A percentile compares a stretch with the other conserved stretches of the same genome.
Evolutionary conservation across 306 rosid species (phyloP).

Genomic region (Datisca glomerata): DNA sequence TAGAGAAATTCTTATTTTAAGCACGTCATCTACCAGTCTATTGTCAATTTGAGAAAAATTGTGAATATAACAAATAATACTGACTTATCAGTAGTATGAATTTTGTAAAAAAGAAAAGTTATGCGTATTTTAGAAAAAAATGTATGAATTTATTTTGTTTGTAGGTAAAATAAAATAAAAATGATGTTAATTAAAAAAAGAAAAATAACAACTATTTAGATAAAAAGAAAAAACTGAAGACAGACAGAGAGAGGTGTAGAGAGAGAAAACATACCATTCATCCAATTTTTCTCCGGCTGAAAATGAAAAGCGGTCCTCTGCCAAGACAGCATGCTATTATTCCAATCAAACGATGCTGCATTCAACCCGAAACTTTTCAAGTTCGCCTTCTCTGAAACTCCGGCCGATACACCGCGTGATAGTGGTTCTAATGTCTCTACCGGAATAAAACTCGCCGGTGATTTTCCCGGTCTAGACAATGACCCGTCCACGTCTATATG

Average conservation of each 20-base stretch:
- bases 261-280: slow-evolving; percentile 47
- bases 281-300: slow-evolving; percentile 88
- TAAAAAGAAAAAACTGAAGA: not conserved
- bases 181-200: no score
- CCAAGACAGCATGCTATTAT: slow-evolving; percentile 67
- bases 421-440: no score
- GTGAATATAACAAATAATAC: no score
- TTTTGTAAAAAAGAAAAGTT: no score
- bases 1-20: no score
- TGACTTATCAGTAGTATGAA: no score
- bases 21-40: no score
- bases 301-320: slow-evolving; percentile 86
- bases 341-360: slow-evolving; percentile 44
- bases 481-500: slow-evolving; percentile 1
- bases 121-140: no score
- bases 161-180: no score
- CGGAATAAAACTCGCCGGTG: slow-evolving; percentile 6
- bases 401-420: slow-evolving; percentile 51
- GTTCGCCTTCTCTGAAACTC: slow-evolving; percentile 64
- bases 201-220: not conserved
- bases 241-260: not conserved
- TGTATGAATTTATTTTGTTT: no score
- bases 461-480: not conserved
- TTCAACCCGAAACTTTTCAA: slow-evolving; percentile 4
- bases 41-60: no score